Percentiles rank a stretch among this genome's conserved stretches.
These are phyloP conservation scores for Umbelopsis isabellina DNA, from an alignment of 192 early-diverging fungal genomes.

Conservation along the genomic window DNA sequence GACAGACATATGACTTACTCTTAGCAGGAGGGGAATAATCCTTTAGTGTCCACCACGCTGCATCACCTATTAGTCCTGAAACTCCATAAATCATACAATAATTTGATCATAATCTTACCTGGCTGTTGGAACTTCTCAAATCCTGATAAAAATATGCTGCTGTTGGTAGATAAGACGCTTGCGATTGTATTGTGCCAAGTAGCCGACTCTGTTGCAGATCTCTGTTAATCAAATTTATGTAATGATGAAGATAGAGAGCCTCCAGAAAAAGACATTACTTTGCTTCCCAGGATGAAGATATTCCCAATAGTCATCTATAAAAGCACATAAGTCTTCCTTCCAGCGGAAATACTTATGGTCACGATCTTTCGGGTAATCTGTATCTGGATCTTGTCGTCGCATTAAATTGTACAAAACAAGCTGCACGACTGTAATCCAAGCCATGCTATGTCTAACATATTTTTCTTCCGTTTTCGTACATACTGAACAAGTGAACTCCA, in stretches of 20 bases:
- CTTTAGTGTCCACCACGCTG: constrained; percentile 59
- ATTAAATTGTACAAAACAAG: constrained; percentile 78
- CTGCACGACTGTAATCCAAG: constrained; percentile 74
- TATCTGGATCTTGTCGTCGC: constrained; percentile 39
- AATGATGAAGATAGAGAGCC: too few relatives aligned
- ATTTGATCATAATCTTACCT: constrained; percentile 48
- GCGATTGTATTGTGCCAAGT: constrained; percentile 91
- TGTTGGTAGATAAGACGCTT: constrained; percentile 80
- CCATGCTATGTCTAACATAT: constrained; percentile 69
- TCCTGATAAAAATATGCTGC: constrained; percentile 73
- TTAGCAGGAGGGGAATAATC: constrained; percentile 52
- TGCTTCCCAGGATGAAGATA: constrained; percentile 68
- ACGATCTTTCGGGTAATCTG: constrained; percentile 34
- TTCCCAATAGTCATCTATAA: constrained; percentile 78
- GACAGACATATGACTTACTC: constrained; percentile 15
- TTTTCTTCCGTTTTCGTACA: constrained; percentile 66
- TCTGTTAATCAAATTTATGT: neutral
- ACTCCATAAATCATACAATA: constrained; percentile 28
- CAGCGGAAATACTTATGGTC: constrained; percentile 74
- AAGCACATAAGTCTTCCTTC: constrained; percentile 81
- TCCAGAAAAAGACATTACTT: constrained; percentile 39
- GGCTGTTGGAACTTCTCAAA: constrained; percentile 69
- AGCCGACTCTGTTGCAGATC: constrained; percentile 55
- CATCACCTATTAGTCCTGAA: constrained; percentile 24
- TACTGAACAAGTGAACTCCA: constrained; percentile 74